phyloP scores from a whole-genome alignment of 306 rosid species.

The Vicia sativa region DNA sequence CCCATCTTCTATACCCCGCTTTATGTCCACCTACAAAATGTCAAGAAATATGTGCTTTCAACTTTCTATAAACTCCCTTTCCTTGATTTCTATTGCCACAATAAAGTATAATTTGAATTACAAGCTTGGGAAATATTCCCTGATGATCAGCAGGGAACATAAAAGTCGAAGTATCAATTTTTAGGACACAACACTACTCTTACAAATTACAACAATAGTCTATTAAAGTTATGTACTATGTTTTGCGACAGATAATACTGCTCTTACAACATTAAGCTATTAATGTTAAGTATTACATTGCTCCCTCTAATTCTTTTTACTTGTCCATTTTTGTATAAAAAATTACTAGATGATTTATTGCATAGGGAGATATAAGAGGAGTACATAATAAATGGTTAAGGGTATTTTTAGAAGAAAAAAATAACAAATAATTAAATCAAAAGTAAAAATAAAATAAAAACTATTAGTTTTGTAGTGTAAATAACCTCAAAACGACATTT shows the following conservation, averaged over 20 bases:
- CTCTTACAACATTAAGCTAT: slow-evolving; percentile 2
- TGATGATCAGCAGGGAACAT: not conserved
- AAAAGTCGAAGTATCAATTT: not conserved
- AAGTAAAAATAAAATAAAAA: too few relatives aligned
- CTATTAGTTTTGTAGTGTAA: too few relatives aligned
- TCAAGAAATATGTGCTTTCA: slow-evolving; percentile 32
- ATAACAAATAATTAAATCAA: too few relatives aligned
- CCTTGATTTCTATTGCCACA: slow-evolving; percentile 25
- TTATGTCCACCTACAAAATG: slow-evolving; percentile 68
- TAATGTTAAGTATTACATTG: not conserved
- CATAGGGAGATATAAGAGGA: too few relatives aligned
- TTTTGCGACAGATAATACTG: slow-evolving; percentile 1
- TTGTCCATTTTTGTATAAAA: too few relatives aligned
- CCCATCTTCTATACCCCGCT: slow-evolving; percentile 82
- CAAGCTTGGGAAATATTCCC: slow-evolving; percentile 6
- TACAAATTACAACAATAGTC: not conserved
- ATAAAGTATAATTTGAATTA: slow-evolving; percentile 17
- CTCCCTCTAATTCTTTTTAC: too few relatives aligned
- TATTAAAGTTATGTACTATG: not conserved
- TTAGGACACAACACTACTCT: not conserved
- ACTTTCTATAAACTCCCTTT: slow-evolving; percentile 20
- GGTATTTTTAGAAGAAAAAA: too few relatives aligned
- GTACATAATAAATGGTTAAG: too few relatives aligned
- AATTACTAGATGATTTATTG: too few relatives aligned
- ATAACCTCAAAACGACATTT: too few relatives aligned